These are phyloP conservation scores for Populus simonii DNA, from an alignment of 345 rosid genomes.

Conservation along the genomic window DNA sequence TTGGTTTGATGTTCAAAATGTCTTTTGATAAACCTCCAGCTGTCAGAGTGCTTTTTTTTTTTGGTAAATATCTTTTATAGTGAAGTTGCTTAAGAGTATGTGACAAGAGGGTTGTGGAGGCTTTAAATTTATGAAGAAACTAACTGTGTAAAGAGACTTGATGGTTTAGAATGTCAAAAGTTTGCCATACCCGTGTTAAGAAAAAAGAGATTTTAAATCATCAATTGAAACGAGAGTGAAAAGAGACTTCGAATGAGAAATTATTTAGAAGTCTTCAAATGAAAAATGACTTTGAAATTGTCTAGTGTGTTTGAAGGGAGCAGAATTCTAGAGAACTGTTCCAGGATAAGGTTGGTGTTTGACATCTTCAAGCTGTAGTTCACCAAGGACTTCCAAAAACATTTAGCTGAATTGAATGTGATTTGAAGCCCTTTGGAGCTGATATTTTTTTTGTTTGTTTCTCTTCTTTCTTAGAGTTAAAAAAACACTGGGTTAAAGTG, in stretches of 20 bases:
- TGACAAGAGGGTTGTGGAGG: background rate
- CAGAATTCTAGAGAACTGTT: background rate
- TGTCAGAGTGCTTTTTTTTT: background rate
- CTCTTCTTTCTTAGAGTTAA: background rate
- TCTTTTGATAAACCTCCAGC: background rate
- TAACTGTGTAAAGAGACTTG: background rate
- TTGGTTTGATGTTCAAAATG: background rate
- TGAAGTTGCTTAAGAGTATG: background rate
- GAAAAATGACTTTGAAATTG: background rate
- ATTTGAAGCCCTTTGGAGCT: background rate
- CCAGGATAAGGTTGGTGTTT: background rate
- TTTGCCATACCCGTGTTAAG: background rate
- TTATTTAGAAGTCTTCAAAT: background rate
- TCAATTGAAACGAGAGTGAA: background rate
- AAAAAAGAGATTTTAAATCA: background rate
- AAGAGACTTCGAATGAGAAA: background rate
- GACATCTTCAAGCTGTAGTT: background rate
- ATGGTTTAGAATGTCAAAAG: background rate
- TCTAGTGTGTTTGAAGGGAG: background rate
- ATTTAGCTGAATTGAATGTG: background rate
- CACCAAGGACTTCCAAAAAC: background rate
- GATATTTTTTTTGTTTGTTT: background rate
- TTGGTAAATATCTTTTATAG: background rate
- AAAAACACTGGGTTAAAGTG: background rate
- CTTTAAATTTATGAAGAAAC: background rate